Evolutionary conservation across 179 eudicot species (phyloP).

Genomic region (Sideroxylon spinosum): DNA sequence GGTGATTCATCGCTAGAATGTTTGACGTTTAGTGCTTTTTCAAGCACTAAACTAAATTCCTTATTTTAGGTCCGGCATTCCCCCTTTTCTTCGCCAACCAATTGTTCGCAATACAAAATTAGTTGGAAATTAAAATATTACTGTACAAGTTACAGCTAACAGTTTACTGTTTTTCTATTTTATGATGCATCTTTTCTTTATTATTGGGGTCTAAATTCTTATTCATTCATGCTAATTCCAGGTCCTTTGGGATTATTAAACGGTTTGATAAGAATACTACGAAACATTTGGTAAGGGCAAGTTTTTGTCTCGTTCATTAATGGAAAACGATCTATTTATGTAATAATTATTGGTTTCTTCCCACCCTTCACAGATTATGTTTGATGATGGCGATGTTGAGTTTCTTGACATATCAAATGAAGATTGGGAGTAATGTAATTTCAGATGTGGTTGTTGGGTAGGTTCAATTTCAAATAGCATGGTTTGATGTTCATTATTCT

Average conservation of each 20-base stretch:
- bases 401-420: slow-evolving; percentile 77
- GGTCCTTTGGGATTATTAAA: slow-evolving; percentile 67
- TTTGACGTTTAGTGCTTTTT: too few species aligned
- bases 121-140: neutral
- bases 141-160: neutral
- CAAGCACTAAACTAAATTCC: too few species aligned
- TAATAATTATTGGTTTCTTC: neutral
- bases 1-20: too few species aligned
- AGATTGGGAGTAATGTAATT: slow-evolving; percentile 73
- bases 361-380: slow-evolving; percentile 58
- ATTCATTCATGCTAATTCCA: slow-evolving; percentile 26
- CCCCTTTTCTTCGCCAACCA: too few species aligned
- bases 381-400: slow-evolving; percentile 61
- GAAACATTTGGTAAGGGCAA: slow-evolving; percentile 65
- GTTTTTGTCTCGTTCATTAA: neutral
- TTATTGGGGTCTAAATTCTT: neutral
- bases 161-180: neutral
- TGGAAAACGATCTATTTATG: neutral
- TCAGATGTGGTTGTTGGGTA: slow-evolving; percentile 34
- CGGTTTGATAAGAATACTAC: slow-evolving; percentile 57
- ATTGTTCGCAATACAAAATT: neutral
- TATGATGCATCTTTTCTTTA: neutral
- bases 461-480: neutral
- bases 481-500: neutral
- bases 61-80: too few species aligned